A percentile compares a stretch with the other conserved stretches of the same genome.
Evolutionary conservation across 2,329 filamentous ascomycete genomes (phyloP).

Genomic region (Hymenoscyphus scutula): DNA sequence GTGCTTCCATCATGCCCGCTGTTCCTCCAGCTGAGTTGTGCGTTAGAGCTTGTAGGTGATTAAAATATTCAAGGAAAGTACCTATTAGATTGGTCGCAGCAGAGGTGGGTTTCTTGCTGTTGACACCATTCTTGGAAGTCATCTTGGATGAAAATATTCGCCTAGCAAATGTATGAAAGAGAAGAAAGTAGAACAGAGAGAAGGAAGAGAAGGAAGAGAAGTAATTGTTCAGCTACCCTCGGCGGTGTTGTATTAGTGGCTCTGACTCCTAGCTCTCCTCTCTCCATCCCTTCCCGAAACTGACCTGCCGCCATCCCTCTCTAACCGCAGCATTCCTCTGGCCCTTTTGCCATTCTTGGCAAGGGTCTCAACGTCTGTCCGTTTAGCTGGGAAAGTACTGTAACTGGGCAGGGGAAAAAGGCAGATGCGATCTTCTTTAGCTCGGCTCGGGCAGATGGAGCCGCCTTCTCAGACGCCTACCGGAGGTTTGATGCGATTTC

Average conservation of each 20-base stretch:
- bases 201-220: background rate
- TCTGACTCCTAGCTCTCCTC: background rate
- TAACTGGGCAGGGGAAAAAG: background rate
- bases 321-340: background rate
- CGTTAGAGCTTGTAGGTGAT: background rate
- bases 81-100: slow-evolving; percentile 89
- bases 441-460: background rate
- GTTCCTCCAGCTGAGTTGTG: slow-evolving; percentile 74
- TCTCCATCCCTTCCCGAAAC: slow-evolving; percentile 6
- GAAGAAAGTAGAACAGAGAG: background rate
- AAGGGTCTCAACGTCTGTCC: background rate
- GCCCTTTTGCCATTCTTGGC: slow-evolving; percentile 6
- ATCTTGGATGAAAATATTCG: slow-evolving; percentile 39
- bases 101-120: slow-evolving; percentile 73
- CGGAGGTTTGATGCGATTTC: background rate
- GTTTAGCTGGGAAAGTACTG: background rate
- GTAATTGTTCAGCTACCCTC: background rate
- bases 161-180: slow-evolving; percentile 5
- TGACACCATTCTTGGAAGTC: slow-evolving; percentile 58
- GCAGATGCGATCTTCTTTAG: background rate
- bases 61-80: slow-evolving; percentile 41
- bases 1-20: slow-evolving; percentile 98
- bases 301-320: slow-evolving; percentile 12
- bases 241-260: background rate
- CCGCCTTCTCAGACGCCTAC: background rate